phyloP scores from a whole-genome alignment of 2,329 filamentous ascomycete genomes.

The Colletotrichum sp. region DNA sequence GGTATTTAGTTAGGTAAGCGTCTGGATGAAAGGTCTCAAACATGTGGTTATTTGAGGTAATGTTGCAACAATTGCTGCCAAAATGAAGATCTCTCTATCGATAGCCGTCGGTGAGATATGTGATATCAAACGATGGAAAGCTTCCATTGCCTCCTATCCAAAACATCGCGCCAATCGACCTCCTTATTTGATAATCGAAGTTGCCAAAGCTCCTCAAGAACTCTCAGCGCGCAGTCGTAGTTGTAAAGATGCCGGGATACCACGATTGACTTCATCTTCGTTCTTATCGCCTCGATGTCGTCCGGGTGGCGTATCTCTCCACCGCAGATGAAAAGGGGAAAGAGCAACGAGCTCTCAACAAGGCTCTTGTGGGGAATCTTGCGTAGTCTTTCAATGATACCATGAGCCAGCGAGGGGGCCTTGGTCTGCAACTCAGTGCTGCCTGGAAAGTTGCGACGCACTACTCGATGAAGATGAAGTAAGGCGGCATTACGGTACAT shows the following conservation, averaged over 20 bases:
- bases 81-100: too few species aligned
- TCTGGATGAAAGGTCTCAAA: too few species aligned
- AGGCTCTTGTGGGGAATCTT: neutral
- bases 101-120: neutral
- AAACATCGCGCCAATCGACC: neutral
- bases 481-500: neutral
- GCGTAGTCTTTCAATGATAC: neutral
- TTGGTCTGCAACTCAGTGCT: neutral
- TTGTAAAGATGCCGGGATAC: neutral
- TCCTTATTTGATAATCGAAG: neutral
- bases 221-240: neutral
- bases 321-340: neutral
- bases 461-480: neutral
- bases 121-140: neutral
- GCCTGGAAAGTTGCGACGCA: neutral
- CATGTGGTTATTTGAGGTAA: too few species aligned
- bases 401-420: neutral
- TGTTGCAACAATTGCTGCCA: too few species aligned
- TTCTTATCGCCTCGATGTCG: neutral
- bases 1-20: neutral
- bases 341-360: neutral
- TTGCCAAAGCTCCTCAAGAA: neutral
- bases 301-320: neutral
- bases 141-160: neutral
- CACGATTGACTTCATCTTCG: neutral